These are phyloP conservation scores for Podospora anserina DNA, from an alignment of 495 filamentous ascomycete species.

Conservation along the genomic window DNA sequence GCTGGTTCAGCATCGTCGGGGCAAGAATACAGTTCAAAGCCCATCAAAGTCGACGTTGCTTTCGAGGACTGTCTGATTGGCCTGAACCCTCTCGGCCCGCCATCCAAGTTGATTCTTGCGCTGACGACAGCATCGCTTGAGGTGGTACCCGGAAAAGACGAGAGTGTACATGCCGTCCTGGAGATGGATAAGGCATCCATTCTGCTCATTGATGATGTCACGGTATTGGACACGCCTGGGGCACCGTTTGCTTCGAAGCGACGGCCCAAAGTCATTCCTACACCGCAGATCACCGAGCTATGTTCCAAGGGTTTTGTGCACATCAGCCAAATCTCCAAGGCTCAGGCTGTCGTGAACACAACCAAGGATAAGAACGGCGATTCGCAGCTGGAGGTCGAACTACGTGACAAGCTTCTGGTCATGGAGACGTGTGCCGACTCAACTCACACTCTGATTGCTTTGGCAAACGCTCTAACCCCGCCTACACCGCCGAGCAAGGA, in stretches of 20 bases:
- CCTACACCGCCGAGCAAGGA: slow-evolving; percentile 76
- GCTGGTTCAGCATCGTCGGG: slow-evolving; percentile 14
- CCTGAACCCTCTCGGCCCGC: slow-evolving; percentile 74
- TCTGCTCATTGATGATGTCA: slow-evolving; percentile 76
- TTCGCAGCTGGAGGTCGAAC: slow-evolving; percentile 71
- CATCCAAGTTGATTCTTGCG: slow-evolving; percentile 71
- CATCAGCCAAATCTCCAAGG: slow-evolving; percentile 78
- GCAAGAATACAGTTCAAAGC: slow-evolving; percentile 35
- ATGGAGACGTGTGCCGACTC: slow-evolving; percentile 96
- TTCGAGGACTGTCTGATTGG: slow-evolving; percentile 78
- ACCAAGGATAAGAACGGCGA: slow-evolving; percentile 49
- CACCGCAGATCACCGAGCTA: slow-evolving; percentile 62
- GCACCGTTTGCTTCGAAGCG: slow-evolving; percentile 40
- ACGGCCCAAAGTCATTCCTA: slow-evolving; percentile 47
- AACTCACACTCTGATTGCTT: slow-evolving; percentile 82
- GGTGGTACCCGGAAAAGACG: slow-evolving; percentile 57
- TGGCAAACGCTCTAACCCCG: slow-evolving; percentile 77
- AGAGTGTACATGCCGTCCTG: slow-evolving; percentile 56
- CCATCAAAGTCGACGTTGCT: slow-evolving; percentile 65
- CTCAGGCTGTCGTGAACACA: slow-evolving; percentile 59
- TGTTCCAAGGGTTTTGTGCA: slow-evolving; percentile 74
- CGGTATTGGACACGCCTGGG: slow-evolving; percentile 50
- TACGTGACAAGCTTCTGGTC: slow-evolving; percentile 80
- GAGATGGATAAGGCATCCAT: slow-evolving; percentile 76
- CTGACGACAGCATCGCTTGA: slow-evolving; percentile 71